Conservation (phyloP, 2,329 filamentous ascomycete species). For the Verticillium zaregamsianum region DNA sequence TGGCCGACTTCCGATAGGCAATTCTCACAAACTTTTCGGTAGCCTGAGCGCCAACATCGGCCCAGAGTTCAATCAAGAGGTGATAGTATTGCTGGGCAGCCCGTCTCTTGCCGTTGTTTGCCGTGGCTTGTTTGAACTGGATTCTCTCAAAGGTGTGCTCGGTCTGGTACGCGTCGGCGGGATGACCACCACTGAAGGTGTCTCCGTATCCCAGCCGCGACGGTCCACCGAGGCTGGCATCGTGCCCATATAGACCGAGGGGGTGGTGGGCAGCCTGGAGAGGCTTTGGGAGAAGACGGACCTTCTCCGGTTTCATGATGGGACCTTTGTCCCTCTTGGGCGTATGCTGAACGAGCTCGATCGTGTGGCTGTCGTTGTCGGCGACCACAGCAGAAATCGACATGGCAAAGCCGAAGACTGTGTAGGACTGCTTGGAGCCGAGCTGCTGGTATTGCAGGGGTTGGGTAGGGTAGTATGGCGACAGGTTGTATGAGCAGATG, state of each 20-base stretch:
- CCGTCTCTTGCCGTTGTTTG: conserved; percentile 87
- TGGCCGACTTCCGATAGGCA: conserved; percentile 68
- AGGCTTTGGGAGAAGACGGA: conserved; percentile 59
- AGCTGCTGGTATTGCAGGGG: conserved; percentile 45
- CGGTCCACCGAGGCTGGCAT: conserved; percentile 25
- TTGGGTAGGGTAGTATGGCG: conserved; percentile 47
- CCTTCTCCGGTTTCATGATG: conserved; percentile 66
- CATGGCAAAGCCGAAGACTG: conserved; percentile 74
- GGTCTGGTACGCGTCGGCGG: conserved; percentile 35
- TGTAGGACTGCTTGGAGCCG: conserved; percentile 49
- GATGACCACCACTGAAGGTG: conserved; percentile 32
- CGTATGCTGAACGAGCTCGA: conserved; percentile 86
- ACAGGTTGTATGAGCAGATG: conserved; percentile 70
- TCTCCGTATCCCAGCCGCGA: conserved; percentile 19
- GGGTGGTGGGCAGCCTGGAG: conserved; percentile 45
- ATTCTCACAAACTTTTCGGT: conserved; percentile 63
- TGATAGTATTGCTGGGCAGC: conserved; percentile 92
- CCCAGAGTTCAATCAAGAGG: conserved; percentile 80
- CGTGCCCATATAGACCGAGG: conserved; percentile 39
- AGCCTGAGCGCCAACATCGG: conserved; percentile 52
- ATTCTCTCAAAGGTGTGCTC: conserved; percentile 78
- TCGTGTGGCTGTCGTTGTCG: conserved; percentile 67
- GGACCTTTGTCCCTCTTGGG: conserved; percentile 89
- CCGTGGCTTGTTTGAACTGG: conserved; percentile 90
- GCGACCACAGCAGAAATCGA: conserved; percentile 80